phyloP scores from a whole-genome alignment of 805 yeast species.

The Isabelozyma pseudorhagii region DNA sequence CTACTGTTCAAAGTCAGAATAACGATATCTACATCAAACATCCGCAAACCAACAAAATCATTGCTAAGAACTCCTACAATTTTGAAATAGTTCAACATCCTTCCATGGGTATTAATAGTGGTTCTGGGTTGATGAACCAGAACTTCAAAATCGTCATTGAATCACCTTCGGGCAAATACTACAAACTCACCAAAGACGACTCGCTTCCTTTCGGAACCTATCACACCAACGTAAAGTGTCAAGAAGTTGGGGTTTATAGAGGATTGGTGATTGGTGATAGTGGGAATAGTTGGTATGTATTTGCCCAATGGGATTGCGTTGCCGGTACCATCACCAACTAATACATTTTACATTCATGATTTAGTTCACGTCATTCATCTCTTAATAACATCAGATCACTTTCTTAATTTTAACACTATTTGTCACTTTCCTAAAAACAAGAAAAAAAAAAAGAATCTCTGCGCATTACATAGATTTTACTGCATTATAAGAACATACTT shows the following conservation, averaged over 20 bases:
- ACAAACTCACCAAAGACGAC: conserved; percentile 52
- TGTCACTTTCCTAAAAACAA: too few species aligned
- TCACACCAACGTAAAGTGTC: conserved; percentile 57
- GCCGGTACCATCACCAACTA: conserved; percentile 13
- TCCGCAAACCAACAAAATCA: conserved; percentile 73
- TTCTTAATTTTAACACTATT: neutral
- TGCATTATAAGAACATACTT: neutral
- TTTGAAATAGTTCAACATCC: conserved; percentile 67
- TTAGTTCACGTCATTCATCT: neutral
- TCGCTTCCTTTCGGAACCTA: conserved; percentile 51
- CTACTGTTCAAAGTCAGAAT: conserved; percentile 63
- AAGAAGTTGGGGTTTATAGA: conserved; percentile 79
- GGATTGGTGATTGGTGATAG: conserved; percentile 77
- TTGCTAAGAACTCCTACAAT: conserved; percentile 54
- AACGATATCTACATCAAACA: conserved; percentile 79
- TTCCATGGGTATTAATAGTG: conserved; percentile 43
- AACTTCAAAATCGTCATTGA: conserved; percentile 67
- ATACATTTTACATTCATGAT: neutral
- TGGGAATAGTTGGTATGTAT: conserved; percentile 79
- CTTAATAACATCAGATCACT: neutral
- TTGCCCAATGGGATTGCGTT: conserved; percentile 84
- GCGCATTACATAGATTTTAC: neutral
- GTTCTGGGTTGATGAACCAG: conserved; percentile 29
- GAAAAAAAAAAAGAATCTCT: neutral
- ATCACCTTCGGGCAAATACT: conserved; percentile 80